Base-by-base conservation (phyloP, 1,139 yeast species). In the Taiozyma onychis region DNA sequence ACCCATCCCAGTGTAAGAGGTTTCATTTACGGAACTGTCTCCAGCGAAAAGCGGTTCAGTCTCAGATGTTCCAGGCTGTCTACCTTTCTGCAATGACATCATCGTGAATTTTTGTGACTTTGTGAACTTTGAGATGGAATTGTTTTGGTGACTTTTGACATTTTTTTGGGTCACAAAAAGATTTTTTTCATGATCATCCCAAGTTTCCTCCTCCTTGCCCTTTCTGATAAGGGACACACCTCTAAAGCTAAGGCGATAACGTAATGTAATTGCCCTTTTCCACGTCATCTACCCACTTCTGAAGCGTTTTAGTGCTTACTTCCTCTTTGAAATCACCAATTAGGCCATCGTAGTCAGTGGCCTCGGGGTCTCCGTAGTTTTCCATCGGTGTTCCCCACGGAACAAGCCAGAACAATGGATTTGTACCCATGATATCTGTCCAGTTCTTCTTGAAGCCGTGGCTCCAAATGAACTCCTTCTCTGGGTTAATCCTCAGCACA, bases 361-460 rank as follows among this genome's bases (percentile, higher is more conserved):
- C 24, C 3, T 41, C 16, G 22, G 18, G 39, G 24, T 49, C 32
- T 1, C 54, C 54, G 1, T 14, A 1, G 24, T 45, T 35, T 4
- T 16, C 6, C 4, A 53, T 46, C 2, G 37, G 24, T 2, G 54
- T 43, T 32, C 57, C 59, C 58, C 49, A 48, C 14, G 57, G 64
- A n/a, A 55, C 14, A 7, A 54, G 4, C 60, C 62, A 59, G 13
- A 26, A 46, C 1, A 57, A 3, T 9, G 57, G 55, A 22, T 51
- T 49, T 0, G 45, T 1, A 1, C 66, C 66, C 58, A 61, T 52
- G 1, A 48, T 46, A 9, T 60, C 59, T 6, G 39, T 35, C 52
- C 60, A 53, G 47, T 68, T 68, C 1, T 37, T 24, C 5, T 13
- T 11, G 16, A 61, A 45, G 0, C 70, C 70, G 26, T 57, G 59